These are phyloP conservation scores for Globisporangium radiosum DNA, from an alignment of 352 stramenopile genomes.

Conservation along the genomic window DNA sequence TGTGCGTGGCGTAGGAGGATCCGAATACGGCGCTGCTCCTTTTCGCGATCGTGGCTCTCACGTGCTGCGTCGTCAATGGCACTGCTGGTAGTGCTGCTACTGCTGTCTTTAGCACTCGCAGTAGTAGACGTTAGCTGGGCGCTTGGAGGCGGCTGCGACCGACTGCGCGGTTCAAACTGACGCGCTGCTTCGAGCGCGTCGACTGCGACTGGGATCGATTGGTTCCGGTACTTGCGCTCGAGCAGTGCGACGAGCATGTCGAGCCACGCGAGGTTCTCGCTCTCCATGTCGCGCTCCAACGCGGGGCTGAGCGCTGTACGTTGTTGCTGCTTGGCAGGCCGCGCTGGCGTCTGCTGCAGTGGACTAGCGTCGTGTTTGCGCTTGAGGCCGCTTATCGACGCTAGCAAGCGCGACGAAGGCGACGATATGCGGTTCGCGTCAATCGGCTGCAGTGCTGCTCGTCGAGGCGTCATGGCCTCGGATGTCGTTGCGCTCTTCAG, in stretches of 20 bases:
- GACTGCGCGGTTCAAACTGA: constrained; percentile 22
- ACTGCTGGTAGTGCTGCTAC: constrained; percentile 1
- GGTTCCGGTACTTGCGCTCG: constrained; percentile 47
- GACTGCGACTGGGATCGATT: constrained; percentile 30
- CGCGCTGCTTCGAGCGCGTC: constrained; percentile 35
- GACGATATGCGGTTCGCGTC: constrained; percentile 8
- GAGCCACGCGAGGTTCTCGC: constrained; percentile 77
- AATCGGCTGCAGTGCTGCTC: constrained; percentile 7
- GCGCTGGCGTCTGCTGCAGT: not conserved
- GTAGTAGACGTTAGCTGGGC: too few species aligned
- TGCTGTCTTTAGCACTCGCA: not conserved
- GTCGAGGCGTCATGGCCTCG: not conserved
- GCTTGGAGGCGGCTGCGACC: not conserved
- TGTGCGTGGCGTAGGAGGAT: constrained; percentile 50
- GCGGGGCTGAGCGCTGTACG: not conserved
- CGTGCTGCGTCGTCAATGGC: not conserved
- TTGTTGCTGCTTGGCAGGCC: not conserved
- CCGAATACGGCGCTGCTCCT: constrained; percentile 34
- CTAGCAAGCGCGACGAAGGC: not conserved
- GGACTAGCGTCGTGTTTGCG: constrained; percentile 7
- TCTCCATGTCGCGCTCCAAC: constrained; percentile 15
- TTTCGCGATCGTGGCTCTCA: constrained; percentile 9
- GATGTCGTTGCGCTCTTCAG: not conserved
- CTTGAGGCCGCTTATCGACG: constrained; percentile 10
- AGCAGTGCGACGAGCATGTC: constrained; percentile 77